These are phyloP conservation scores for Galerina marginata DNA, from an alignment of 768 basidiomycete genomes.

Conservation along the genomic window DNA sequence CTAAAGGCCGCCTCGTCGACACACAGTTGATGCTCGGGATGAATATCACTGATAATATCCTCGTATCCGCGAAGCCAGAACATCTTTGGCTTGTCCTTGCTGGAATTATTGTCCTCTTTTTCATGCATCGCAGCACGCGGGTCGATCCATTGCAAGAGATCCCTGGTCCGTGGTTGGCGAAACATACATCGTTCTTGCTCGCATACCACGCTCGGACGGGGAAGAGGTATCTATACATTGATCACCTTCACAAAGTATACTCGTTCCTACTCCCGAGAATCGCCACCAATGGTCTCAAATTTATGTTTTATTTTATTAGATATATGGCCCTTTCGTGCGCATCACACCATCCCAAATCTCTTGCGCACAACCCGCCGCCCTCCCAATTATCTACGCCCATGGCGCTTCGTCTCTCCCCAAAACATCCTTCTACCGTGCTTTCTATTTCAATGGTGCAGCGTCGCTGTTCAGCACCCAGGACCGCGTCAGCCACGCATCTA, in stretches of 20 bases:
- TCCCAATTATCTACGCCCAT: slow-evolving; percentile 1
- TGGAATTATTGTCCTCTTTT: slow-evolving; percentile 1
- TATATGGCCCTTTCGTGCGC: slow-evolving; percentile 5
- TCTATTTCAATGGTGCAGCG: slow-evolving; percentile 4
- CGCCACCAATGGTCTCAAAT: too few species aligned
- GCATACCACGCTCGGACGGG: slow-evolving; percentile 8
- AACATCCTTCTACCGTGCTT: slow-evolving; percentile 8
- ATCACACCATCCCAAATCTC: slow-evolving; percentile 5
- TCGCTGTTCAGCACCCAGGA: slow-evolving; percentile 11
- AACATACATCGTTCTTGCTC: slow-evolving; percentile 4
- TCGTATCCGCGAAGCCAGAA: not conserved
- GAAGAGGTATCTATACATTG: slow-evolving; percentile 8
- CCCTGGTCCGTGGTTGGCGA: slow-evolving; percentile 9
- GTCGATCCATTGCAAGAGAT: slow-evolving; percentile 4
- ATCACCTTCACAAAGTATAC: slow-evolving; percentile 4
- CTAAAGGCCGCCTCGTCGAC: not conserved
- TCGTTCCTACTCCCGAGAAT: not conserved
- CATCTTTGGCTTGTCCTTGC: not conserved
- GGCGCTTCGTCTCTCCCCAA: slow-evolving; percentile 5
- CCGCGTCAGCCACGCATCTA: slow-evolving; percentile 1
- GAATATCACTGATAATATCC: not conserved
- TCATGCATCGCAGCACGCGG: not conserved
- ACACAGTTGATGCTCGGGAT: not conserved
- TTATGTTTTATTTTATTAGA: not conserved
- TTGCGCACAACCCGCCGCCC: not conserved